A percentile compares a stretch with the other conserved stretches of the same genome.
These are phyloP conservation scores for Tricholomella constricta DNA, from an alignment of 768 basidiomycete genomes.

Conservation along the genomic window DNA sequence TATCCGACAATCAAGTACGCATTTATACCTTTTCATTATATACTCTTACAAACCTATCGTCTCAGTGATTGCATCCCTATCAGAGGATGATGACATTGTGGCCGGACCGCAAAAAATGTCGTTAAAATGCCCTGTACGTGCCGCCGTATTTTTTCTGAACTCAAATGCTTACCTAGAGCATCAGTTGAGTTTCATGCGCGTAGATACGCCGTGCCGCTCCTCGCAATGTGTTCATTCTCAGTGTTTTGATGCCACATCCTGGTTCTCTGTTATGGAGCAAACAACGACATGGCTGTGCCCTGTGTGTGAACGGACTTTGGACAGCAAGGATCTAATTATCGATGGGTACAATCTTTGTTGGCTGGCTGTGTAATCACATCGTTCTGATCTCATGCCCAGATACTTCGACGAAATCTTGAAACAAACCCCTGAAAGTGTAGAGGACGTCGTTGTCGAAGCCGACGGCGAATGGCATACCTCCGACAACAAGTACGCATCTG, in stretches of 20 bases:
- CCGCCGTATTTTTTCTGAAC: neutral
- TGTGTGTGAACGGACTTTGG: conserved; percentile 81
- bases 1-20: conserved; percentile 67
- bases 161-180: conserved; percentile 19
- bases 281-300: conserved; percentile 97
- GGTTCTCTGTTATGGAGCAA: conserved; percentile 94
- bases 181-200: conserved; percentile 84
- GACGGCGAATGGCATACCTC: conserved; percentile 96
- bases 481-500: conserved; percentile 82
- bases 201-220: conserved; percentile 84
- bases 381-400: conserved; percentile 40
- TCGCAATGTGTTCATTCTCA: conserved; percentile 86
- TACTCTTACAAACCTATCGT: conserved; percentile 9
- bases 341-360: conserved; percentile 70
- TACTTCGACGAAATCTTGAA: conserved; percentile 88
- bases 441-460: conserved; percentile 92
- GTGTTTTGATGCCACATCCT: conserved; percentile 94
- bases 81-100: conserved; percentile 89
- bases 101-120: conserved; percentile 90
- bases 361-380: neutral
- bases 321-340: conserved; percentile 80
- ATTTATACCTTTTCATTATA: neutral
- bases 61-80: conserved; percentile 58
- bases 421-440: conserved; percentile 73
- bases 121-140: conserved; percentile 87